Percentiles rank a stretch among this genome's conserved stretches.
phyloP scores from a whole-genome alignment of 257 asterid genomes.

The Petrea volubilis region DNA sequence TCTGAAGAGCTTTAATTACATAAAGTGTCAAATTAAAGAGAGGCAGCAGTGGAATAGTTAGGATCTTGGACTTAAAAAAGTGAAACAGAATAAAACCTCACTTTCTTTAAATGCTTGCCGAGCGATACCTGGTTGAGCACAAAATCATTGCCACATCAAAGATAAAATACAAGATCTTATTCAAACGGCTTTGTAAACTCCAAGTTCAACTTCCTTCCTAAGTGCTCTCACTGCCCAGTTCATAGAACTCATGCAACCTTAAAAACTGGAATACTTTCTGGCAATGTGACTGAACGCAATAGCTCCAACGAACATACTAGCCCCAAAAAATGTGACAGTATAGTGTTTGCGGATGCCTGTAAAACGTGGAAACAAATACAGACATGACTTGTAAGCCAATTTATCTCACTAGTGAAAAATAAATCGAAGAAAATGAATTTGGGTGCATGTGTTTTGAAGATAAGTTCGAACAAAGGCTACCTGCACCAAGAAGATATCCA shows the following conservation, averaged over 20 bases:
- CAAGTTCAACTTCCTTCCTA: neutral
- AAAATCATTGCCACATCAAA: too few species aligned
- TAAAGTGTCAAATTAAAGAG: too few species aligned
- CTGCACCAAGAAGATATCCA: constrained; percentile 98
- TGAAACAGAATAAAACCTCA: too few species aligned
- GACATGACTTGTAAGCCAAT: neutral
- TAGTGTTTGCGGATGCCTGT: constrained; percentile 93
- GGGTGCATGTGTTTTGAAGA: neutral
- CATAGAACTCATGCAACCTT: constrained; percentile 49
- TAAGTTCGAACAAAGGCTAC: constrained; percentile 35
- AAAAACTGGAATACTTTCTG: constrained; percentile 63
- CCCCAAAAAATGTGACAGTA: constrained; percentile 88
- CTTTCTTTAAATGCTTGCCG: too few species aligned
- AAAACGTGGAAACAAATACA: neutral
- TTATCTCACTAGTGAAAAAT: neutral
- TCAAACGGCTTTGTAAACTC: constrained; percentile 12
- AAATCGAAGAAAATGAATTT: neutral
- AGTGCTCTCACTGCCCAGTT: constrained; percentile 12
- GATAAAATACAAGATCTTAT: too few species aligned
- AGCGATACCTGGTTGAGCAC: too few species aligned
- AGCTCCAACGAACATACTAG: constrained; percentile 76
- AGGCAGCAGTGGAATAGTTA: too few species aligned
- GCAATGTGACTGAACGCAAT: constrained; percentile 87
- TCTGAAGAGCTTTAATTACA: too few species aligned
- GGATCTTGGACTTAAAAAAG: too few species aligned